Percentiles rank a stretch among this genome's conserved stretches.
Conservation (phyloP, 2,329 filamentous ascomycete species). For the Mycosphaerelloides madeirae region DNA sequence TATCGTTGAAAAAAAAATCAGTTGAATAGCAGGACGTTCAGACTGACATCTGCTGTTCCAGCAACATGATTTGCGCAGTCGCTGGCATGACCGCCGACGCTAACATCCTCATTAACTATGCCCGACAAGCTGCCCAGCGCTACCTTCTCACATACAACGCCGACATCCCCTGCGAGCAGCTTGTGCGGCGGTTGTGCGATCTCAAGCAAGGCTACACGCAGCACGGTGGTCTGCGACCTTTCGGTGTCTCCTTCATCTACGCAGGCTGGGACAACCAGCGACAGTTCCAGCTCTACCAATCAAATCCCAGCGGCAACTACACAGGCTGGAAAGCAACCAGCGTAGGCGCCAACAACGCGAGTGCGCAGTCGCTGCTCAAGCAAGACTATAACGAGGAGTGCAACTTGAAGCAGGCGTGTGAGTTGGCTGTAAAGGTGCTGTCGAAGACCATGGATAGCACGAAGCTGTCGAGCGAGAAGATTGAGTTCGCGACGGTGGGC, state of each 20-base stretch:
- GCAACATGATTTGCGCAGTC: slow-evolving; percentile 99
- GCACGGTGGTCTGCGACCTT: slow-evolving; percentile 94
- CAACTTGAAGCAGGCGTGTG: slow-evolving; percentile 90
- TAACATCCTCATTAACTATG: slow-evolving; percentile 99
- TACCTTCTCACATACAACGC: slow-evolving; percentile 99
- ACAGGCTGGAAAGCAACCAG: slow-evolving; percentile 99
- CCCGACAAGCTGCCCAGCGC: slow-evolving; percentile 89
- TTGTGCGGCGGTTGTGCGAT: slow-evolving; percentile 93
- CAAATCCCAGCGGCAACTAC: slow-evolving; percentile 98
- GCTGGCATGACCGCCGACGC: slow-evolving; percentile 99
- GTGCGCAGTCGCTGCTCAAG: slow-evolving; percentile 93
- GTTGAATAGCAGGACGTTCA: background rate
- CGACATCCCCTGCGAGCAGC: slow-evolving; percentile 98
- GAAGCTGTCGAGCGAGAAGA: slow-evolving; percentile 98
- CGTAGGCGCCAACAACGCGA: slow-evolving; percentile 96
- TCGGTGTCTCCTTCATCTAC: slow-evolving; percentile 99
- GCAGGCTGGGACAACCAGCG: slow-evolving; percentile 94
- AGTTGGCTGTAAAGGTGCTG: slow-evolving; percentile 94
- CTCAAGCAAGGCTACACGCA: slow-evolving; percentile 99
- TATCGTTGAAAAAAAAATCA: background rate
- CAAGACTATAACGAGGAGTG: slow-evolving; percentile 99
- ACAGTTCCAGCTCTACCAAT: slow-evolving; percentile 98
- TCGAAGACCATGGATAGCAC: slow-evolving; percentile 99
- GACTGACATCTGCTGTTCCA: slow-evolving; percentile 37
- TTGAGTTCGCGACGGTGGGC: slow-evolving; percentile 97